These are phyloP conservation scores for Aspergillus cejpii DNA, from an alignment of 2,329 filamentous ascomycete genomes.

Conservation along the genomic window DNA sequence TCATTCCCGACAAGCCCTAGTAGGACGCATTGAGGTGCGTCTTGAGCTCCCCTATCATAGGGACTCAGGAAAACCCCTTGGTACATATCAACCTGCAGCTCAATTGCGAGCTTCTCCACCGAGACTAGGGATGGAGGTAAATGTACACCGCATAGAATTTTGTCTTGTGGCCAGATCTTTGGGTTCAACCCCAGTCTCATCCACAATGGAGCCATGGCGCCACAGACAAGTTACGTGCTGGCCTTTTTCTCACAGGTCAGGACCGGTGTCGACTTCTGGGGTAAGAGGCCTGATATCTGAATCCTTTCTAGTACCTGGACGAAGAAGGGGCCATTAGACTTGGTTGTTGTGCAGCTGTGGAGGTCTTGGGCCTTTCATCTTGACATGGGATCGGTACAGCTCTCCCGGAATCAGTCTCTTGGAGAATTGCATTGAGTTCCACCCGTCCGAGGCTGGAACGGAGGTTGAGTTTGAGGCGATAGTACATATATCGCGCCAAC, in stretches of 20 bases:
- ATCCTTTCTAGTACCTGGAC: not conserved
- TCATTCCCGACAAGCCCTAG: not conserved
- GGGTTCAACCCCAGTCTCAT: constrained; percentile 22
- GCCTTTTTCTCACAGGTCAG: not conserved
- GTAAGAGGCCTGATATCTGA: not conserved
- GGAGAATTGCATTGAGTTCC: constrained; percentile 22
- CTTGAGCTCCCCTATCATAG: constrained; percentile 14
- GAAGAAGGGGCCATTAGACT: not conserved
- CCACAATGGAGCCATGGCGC: constrained; percentile 18
- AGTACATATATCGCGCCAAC: constrained; percentile 20
- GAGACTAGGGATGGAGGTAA: constrained; percentile 34
- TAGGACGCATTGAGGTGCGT: not conserved
- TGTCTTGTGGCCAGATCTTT: constrained; percentile 21
- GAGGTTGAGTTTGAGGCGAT: constrained; percentile 19
- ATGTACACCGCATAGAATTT: constrained; percentile 32
- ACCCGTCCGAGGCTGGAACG: constrained; percentile 31
- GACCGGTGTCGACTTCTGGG: not conserved
- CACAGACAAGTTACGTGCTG: not conserved
- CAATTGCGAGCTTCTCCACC: constrained; percentile 26
- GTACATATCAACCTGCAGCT: constrained; percentile 28
- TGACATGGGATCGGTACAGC: constrained; percentile 28
- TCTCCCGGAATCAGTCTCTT: constrained; percentile 19
- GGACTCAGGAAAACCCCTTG: constrained; percentile 21
- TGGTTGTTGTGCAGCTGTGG: not conserved
- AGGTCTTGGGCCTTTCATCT: constrained; percentile 18